Evolutionary conservation across 805 yeast genomes (phyloP).

Genomic region (Ogataea wickerhamii): DNA sequence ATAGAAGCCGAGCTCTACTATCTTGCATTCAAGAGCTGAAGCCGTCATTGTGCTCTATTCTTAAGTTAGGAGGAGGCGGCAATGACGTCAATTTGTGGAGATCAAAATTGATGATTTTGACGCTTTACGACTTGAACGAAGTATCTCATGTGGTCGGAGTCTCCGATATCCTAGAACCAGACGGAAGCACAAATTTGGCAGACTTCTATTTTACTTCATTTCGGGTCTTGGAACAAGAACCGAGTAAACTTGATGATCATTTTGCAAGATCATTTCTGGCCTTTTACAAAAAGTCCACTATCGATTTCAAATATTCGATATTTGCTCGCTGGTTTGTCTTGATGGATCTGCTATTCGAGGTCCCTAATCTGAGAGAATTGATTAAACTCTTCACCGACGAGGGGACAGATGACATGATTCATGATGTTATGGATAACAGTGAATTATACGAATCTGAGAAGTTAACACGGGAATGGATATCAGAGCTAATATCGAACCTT

Average conservation of each 20-base stretch:
- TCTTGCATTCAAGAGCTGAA: slow-evolving; percentile 15
- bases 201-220: slow-evolving; percentile 31
- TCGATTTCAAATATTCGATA: slow-evolving; percentile 20
- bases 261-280: slow-evolving; percentile 25
- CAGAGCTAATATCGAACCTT: slow-evolving; percentile 3
- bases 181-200: background rate
- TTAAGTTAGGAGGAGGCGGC: slow-evolving; percentile 14
- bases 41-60: slow-evolving; percentile 19
- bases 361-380: slow-evolving; percentile 28
- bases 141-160: slow-evolving; percentile 4
- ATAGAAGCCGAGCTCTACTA: slow-evolving; percentile 21
- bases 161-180: background rate
- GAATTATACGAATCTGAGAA: slow-evolving; percentile 47
- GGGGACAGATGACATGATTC: slow-evolving; percentile 17
- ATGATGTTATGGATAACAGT: slow-evolving; percentile 32
- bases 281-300: slow-evolving; percentile 17
- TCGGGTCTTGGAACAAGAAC: slow-evolving; percentile 40
- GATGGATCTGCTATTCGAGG: slow-evolving; percentile 34
- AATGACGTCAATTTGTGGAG: slow-evolving; percentile 38
- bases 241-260: slow-evolving; percentile 16
- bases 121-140: slow-evolving; percentile 41
- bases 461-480: slow-evolving; percentile 29
- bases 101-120: slow-evolving; percentile 43
- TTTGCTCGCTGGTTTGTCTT: slow-evolving; percentile 57
- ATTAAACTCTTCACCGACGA: slow-evolving; percentile 29